Conservation (phyloP, 129 eudicot species). For the Saposhnikovia divaricata region DNA sequence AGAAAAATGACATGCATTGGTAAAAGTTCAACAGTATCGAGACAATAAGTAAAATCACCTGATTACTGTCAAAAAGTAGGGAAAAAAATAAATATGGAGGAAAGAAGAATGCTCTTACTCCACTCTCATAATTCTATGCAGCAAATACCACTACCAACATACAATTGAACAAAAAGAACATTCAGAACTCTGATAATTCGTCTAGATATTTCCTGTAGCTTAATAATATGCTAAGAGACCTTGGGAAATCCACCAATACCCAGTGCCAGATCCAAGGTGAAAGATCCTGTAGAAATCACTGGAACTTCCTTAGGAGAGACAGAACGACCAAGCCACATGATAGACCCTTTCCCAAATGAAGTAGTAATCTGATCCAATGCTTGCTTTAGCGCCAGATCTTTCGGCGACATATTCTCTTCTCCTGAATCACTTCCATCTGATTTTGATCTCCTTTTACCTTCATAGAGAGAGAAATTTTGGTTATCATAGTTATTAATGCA, state of each 20-base stretch:
- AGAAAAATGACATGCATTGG: not conserved
- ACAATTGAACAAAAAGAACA: not conserved
- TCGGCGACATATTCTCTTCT: slow-evolving; percentile 76
- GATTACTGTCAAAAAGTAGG: not conserved
- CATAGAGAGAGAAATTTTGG: not conserved
- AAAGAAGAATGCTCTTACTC: not conserved
- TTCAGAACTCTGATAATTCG: not conserved
- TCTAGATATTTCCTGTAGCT: not conserved
- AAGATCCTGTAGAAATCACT: slow-evolving; percentile 88
- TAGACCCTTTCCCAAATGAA: slow-evolving; percentile 88
- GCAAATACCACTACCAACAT: not conserved
- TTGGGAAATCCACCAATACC: slow-evolving; percentile 93
- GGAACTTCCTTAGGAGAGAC: slow-evolving; percentile 51
- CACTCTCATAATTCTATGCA: not conserved
- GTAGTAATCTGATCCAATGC: slow-evolving; percentile 86
- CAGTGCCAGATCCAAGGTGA: slow-evolving; percentile 83
- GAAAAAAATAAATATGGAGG: not conserved
- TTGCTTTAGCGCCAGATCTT: slow-evolving; percentile 74
- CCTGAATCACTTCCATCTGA: slow-evolving; percentile 70
- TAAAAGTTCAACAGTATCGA: not conserved
- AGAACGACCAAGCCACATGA: slow-evolving; percentile 93
- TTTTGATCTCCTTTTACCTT: slow-evolving; percentile 66
- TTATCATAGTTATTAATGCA: not conserved
- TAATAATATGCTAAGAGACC: slow-evolving; percentile 35
- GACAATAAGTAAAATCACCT: not conserved